Evolutionary conservation across 257 asterid species (phyloP).

Genomic region (Ilex aquifolium): DNA sequence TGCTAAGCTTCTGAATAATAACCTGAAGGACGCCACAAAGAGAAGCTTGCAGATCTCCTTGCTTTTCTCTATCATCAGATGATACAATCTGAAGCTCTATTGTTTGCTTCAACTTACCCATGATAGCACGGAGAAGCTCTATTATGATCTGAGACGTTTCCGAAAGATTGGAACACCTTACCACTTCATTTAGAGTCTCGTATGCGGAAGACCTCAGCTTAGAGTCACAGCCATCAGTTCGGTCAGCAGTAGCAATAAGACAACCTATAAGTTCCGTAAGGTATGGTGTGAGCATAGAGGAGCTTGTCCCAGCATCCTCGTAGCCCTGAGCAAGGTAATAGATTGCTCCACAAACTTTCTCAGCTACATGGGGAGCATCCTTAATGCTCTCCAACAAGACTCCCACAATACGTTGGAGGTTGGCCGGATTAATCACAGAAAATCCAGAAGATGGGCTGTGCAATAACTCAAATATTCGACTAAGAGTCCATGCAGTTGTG

Average conservation of each 20-base stretch:
- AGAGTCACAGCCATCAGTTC: constrained; percentile 63
- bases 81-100: constrained; percentile 48
- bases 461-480: constrained; percentile 76
- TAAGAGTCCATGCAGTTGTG: constrained; percentile 94
- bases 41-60: constrained; percentile 79
- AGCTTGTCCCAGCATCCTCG: constrained; percentile 69
- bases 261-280: constrained; percentile 49
- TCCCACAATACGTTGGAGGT: constrained; percentile 47
- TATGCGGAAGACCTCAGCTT: constrained; percentile 66
- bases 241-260: constrained; percentile 59
- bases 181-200: constrained; percentile 73
- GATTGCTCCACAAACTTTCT: constrained; percentile 80
- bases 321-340: constrained; percentile 83
- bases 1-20: constrained; percentile 66
- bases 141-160: constrained; percentile 57
- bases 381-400: constrained; percentile 57
- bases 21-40: constrained; percentile 89
- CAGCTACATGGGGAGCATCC: constrained; percentile 77
- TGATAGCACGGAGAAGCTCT: constrained; percentile 61
- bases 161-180: constrained; percentile 61
- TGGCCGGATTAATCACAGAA: constrained; percentile 58
- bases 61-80: constrained; percentile 79
- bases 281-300: constrained; percentile 60
- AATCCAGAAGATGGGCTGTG: constrained; percentile 63
- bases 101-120: constrained; percentile 66